Percentiles rank a stretch among this genome's conserved stretches.
These are phyloP conservation scores for Zangia roseola DNA, from an alignment of 768 basidiomycete species.

Conservation along the genomic window DNA sequence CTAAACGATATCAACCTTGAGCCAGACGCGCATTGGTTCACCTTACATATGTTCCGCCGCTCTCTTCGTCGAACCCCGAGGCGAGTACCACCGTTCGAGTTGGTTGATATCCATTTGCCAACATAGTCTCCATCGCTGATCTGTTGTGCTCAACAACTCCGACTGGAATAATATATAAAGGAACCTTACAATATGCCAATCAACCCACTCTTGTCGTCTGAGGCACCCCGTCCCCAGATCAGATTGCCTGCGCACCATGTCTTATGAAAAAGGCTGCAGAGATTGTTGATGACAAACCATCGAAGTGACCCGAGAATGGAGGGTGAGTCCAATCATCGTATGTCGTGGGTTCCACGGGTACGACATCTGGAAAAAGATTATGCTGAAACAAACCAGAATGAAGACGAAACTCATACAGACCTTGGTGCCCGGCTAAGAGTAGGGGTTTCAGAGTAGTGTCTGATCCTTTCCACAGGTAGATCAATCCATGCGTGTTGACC, in stretches of 20 bases:
- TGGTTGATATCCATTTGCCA: slow-evolving; percentile 64
- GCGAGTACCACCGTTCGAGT: slow-evolving; percentile 59
- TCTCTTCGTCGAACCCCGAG: slow-evolving; percentile 80
- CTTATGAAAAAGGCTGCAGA: neutral
- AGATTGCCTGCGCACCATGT: slow-evolving; percentile 26
- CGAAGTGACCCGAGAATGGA: slow-evolving; percentile 62
- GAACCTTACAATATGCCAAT: slow-evolving; percentile 57
- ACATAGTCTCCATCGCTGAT: slow-evolving; percentile 59
- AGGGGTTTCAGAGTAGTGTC: slow-evolving; percentile 51
- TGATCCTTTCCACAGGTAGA: slow-evolving; percentile 58
- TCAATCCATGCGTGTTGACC: slow-evolving; percentile 61
- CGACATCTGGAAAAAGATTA: slow-evolving; percentile 48
- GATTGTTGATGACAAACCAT: slow-evolving; percentile 36
- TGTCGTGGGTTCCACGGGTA: slow-evolving; percentile 60
- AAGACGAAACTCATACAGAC: slow-evolving; percentile 26
- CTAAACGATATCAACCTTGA: slow-evolving; percentile 29
- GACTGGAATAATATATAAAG: neutral
- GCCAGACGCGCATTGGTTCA: neutral
- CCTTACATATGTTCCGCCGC: slow-evolving; percentile 47
- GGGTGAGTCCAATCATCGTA: slow-evolving; percentile 57
- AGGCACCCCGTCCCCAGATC: slow-evolving; percentile 51
- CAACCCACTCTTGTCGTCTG: slow-evolving; percentile 66
- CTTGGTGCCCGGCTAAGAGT: slow-evolving; percentile 53
- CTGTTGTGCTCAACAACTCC: slow-evolving; percentile 24
- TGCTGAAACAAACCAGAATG: neutral